Evolutionary conservation across 176 grass and related monocot genomes (phyloP).

Genomic region (Raddia distichophylla): DNA sequence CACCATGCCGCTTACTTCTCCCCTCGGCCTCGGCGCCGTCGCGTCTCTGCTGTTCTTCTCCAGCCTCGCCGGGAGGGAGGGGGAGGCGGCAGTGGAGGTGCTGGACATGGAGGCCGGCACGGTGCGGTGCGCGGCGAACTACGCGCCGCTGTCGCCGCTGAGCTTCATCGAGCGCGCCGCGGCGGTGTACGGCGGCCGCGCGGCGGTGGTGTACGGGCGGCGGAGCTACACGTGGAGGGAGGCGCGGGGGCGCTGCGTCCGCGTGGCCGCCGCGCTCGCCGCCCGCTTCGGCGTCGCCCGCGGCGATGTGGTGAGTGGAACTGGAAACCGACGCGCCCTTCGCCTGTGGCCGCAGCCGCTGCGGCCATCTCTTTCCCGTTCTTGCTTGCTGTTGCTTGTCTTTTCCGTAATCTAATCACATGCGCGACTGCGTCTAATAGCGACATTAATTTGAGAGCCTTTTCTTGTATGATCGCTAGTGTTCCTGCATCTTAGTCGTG

Average conservation of each 20-base stretch:
- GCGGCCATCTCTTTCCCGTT: not conserved
- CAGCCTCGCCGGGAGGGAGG: not conserved
- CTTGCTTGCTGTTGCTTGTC: not conserved
- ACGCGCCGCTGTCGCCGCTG: conserved; percentile 63
- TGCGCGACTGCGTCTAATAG: not conserved
- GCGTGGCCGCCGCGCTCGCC: conserved; percentile 59
- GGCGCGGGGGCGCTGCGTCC: conserved; percentile 46
- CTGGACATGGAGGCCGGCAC: conserved; percentile 54
- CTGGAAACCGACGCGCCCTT: not conserved
- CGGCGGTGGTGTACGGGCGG: conserved; percentile 43
- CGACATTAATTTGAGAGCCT: not conserved
- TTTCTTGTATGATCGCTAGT: not conserved
- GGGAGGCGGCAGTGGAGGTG: not conserved
- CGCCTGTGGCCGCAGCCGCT: not conserved
- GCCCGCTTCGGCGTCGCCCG: conserved; percentile 53
- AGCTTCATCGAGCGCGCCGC: conserved; percentile 82
- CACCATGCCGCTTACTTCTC: not conserved
- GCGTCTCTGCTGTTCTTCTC: conserved; percentile 31
- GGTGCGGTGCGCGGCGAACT: conserved; percentile 63
- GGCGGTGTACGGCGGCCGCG: conserved; percentile 52
- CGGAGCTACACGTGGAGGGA: conserved; percentile 54
- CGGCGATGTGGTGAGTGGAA: conserved; percentile 56
- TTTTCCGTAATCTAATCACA: not conserved
- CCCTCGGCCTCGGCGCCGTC: not conserved
- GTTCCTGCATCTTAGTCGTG: not conserved